Base-by-base conservation (phyloP, 805 yeast genomes). In the Yamadazyma paraphyllophila region DNA sequence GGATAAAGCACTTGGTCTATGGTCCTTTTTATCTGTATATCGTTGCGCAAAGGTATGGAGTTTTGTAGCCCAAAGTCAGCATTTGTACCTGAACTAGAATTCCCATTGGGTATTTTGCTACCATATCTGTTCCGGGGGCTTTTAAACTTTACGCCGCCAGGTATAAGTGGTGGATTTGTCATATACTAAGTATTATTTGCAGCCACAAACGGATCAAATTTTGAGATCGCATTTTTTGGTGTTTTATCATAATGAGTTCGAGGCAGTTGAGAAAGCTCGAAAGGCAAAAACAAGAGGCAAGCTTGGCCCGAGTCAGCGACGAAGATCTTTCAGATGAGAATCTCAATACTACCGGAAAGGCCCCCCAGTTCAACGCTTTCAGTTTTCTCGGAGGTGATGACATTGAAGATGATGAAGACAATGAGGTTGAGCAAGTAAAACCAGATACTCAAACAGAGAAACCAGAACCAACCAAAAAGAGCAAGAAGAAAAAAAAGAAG, bases 201-300 rank as follows among this genome's bases (percentile, higher is more conserved):
- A 54, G 41, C 58, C 58, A 50, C 53, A 52, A 51, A 34, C 27
- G 16, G 25, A 16, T 10, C 11, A 39, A 30, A 20, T 9, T 17
- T 25, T 32, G 27, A 16, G 29, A 26, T 33, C 39, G 44, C 36
- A 41, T 12, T 31, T 29, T 34, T 41, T 15, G 24, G 26, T 11
- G 32, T 29, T 40, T 13, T 33, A 39, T 33, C 40, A 41, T 27
- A 10, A 77, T 78, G 82, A 76, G 81, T 61, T 72, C 78, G 1
- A 67, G 82, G 52, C 78, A 77, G 5, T 60, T 78, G 38, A 71
- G 71, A 49, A 65, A 69, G 44, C 57, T 78, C 10, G 74, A 76
- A 46, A 69, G 56, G 36, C 62, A 62, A 43, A 52, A 54, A 44
- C 46, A 52, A 15, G 59, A 55, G 30, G 54, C 52, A 24, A 12